Evolutionary conservation across 108 stramenopile species (phyloP), one percentile per base, ranked within the genome.

Genomic region (Aurantiochytrium sp.): DNA sequence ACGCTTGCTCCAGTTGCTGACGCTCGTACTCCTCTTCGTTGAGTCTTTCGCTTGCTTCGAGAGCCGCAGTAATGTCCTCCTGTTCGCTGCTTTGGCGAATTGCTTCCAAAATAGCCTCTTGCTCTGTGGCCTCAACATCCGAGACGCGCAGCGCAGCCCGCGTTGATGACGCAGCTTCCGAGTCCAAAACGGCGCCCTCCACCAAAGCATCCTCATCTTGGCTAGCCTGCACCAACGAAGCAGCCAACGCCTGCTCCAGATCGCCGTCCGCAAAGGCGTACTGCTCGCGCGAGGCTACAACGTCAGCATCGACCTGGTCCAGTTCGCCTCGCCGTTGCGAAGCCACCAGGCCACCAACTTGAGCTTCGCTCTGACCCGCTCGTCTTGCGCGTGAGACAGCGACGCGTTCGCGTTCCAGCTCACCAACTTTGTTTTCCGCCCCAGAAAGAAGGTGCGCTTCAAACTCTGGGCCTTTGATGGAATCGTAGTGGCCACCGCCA

Each of bases 401-500:
- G 8, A 69, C 42, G 42, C 64, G 64, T 23, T 69, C 64, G 42
- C 64, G 35, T 23, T 69, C 64, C 25, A 69, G 35, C 23, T 87
- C 87, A 23, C n/a, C 58, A 5, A 55, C 5, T 49, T 58, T n/a
- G 87, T 28, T 58, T 21, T 10, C 16, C 5, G 44, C 58, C 44
- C 14, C 5, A 5, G 4, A 4, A 23, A 87, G 60, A 8, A 58
- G 60, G 5, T 8, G 44, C 49, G 4, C 60, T 18, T 25, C 88
- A 19, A 44, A 88, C 5, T 29, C 72, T 4, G 89, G 21, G 28
- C 72, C 89, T 43, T 91, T 60, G 57, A 94, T 60, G 58, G 90
- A 90, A 87, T 94, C 94, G 89, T 94, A 94, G 91, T 94, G 94
- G 6, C 94, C 94, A 8, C 94, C 94, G 29, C 94, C 94, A 72